These are phyloP conservation scores for Calamus simplicifolius DNA, from an alignment of 176 grass and related monocot genomes.

Conservation along the genomic window DNA sequence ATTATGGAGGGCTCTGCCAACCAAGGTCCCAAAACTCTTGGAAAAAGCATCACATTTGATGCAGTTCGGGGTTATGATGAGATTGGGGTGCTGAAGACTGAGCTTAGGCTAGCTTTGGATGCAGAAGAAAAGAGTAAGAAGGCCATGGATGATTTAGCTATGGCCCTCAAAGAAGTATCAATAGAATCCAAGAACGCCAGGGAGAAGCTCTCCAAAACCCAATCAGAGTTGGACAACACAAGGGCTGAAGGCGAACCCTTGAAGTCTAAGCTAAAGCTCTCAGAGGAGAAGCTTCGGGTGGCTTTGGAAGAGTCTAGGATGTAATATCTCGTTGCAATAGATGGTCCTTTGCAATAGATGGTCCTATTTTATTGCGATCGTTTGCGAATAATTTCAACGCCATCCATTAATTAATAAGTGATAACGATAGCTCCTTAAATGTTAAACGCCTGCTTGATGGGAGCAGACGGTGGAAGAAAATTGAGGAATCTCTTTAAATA, in stretches of 20 bases:
- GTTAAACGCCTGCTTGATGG: too few species aligned
- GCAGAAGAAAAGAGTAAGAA: conserved; percentile 68
- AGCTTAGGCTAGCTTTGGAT: conserved; percentile 39
- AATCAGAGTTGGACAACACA: conserved; percentile 50
- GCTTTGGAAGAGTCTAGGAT: conserved; percentile 40
- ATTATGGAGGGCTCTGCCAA: conserved; percentile 17
- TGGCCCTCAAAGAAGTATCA: conserved; percentile 70
- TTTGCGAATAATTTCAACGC: too few species aligned
- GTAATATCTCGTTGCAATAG: too few species aligned
- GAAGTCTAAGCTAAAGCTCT: conserved; percentile 11
- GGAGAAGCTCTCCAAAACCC: conserved; percentile 32
- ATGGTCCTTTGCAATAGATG: too few species aligned
- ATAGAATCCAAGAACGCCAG: conserved; percentile 65
- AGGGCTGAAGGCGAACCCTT: conserved; percentile 28
- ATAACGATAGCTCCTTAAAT: too few species aligned
- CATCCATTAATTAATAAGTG: too few species aligned
- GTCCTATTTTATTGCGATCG: too few species aligned
- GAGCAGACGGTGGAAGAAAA: too few species aligned
- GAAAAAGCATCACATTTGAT: conserved; percentile 23
- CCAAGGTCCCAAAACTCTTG: neutral
- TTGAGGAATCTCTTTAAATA: too few species aligned
- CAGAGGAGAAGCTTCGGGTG: conserved; percentile 11
- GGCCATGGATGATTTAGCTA: conserved; percentile 64
- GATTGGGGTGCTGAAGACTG: conserved; percentile 32
- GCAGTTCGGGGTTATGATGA: conserved; percentile 41